Evolutionary conservation across 2,329 filamentous ascomycete species (phyloP).

Genomic region (Colletotrichum eleusines): DNA sequence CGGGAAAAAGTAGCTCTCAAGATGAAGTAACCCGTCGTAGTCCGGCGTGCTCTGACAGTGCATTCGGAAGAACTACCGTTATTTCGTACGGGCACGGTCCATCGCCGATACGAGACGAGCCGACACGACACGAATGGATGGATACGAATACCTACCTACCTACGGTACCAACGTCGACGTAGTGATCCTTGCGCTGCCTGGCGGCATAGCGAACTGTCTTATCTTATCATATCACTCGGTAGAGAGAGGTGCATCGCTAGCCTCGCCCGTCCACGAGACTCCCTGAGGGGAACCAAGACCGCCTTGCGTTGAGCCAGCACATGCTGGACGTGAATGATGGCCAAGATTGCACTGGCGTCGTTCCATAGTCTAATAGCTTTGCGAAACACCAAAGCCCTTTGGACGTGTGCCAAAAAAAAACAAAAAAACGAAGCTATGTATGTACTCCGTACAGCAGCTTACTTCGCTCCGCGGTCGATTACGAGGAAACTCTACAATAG

Average conservation of each 20-base stretch:
- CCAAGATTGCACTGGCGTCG: not conserved
- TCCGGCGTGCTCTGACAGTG: not conserved
- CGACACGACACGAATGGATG: not conserved
- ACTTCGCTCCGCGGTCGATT: slow-evolving; percentile 11
- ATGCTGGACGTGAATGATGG: slow-evolving; percentile 7
- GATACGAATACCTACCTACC: slow-evolving; percentile 19
- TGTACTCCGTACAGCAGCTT: slow-evolving; percentile 10
- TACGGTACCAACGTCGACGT: not conserved
- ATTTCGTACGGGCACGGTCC: slow-evolving; percentile 6
- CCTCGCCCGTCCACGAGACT: slow-evolving; percentile 28
- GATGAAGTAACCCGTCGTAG: not conserved
- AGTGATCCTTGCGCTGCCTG: slow-evolving; percentile 18
- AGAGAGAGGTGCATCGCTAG: slow-evolving; percentile 23
- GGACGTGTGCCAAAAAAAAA: not conserved
- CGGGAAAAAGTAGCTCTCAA: not conserved
- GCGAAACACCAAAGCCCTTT: slow-evolving; percentile 14
- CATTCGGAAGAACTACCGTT: slow-evolving; percentile 7
- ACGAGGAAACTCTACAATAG: not conserved
- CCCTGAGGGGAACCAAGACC: slow-evolving; percentile 12
- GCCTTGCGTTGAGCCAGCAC: slow-evolving; percentile 27
- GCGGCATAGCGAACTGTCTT: slow-evolving; percentile 18
- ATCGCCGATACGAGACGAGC: not conserved
- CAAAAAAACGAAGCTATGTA: not conserved
- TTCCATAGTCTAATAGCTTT: not conserved
- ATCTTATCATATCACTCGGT: slow-evolving; percentile 33